Base-by-base conservation (phyloP, 176 grass and related monocot species). In the Luzula sylvatica region DNA sequence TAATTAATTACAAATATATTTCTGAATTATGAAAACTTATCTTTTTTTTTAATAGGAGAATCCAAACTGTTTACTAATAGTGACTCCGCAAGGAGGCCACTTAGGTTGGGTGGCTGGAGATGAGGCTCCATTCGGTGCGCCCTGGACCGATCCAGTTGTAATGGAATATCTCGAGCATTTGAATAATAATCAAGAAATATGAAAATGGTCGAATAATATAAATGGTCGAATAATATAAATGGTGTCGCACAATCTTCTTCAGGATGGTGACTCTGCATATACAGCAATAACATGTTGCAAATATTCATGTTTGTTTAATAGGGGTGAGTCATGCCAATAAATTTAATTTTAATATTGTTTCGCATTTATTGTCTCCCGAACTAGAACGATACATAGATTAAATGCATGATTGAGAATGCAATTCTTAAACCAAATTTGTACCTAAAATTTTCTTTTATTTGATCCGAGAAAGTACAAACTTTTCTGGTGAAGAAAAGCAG, bases 101-200 rank as follows among this genome's bases (percentile, higher is more conserved):
- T 84, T 98, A 51, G 92, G 92, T 23, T 90, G 85, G 85, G 58
- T 86, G 43, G 81, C 85, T 53, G 85, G 85, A 20, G 71, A 82
- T 9, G 74, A 79, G 64, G 80, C 85, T 73, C 85, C 78, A 72
- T 80, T 90, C 20, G 85, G 92, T 23, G 82, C 79, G 62, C 85
- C 92, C 35, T 98, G 85, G 92, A 90, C 85, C 14, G 92, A 98
- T 43, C 92, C 85, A 18, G 68, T 90, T 52, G 65, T 90, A 25
- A 98, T 98, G 92, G 92, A 87, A 61, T 98, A 82, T 52, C 72
- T 98, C 23, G 85, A 90, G 58, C 50, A 98, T 65, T 50, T 90
- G 9, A 41, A 63, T 18, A 41, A 63, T 18, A 48, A 29, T 65
- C 23, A 86, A 7, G 73, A 75, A n/a, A 15, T 74, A 76, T 64